A percentile compares a stretch with the other conserved stretches of the same genome.
phyloP scores from a whole-genome alignment of 208 protist species.

The Crithidia sp. region DNA sequence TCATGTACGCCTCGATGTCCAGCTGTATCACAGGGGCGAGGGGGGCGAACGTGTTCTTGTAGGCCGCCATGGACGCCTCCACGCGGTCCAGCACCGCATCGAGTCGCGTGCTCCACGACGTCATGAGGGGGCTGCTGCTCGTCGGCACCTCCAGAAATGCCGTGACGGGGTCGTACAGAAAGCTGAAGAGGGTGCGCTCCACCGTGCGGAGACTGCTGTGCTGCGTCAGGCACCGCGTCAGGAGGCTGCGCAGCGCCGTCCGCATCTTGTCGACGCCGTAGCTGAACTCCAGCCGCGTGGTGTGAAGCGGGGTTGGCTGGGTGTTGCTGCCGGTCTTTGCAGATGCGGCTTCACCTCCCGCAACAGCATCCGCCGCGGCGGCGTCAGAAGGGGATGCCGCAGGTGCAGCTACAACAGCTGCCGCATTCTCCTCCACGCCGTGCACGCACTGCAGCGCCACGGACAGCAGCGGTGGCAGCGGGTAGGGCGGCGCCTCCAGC shows the following conservation, averaged over 20 bases:
- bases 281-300: slow-evolving; percentile 55
- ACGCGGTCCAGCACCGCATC: slow-evolving; percentile 58
- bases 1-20: slow-evolving; percentile 75
- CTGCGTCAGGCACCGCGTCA: slow-evolving; percentile 75
- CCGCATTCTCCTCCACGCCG: slow-evolving; percentile 2
- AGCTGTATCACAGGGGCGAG: slow-evolving; percentile 82
- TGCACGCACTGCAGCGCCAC: slow-evolving; percentile 55
- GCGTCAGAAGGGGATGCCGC: too few relatives aligned
- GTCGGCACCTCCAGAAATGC: slow-evolving; percentile 69
- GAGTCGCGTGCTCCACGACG: slow-evolving; percentile 62
- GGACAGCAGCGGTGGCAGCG: slow-evolving; percentile 63
- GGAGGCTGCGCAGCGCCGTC: slow-evolving; percentile 59
- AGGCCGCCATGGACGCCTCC: slow-evolving; percentile 59
- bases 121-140: slow-evolving; percentile 52
- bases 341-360: neutral
- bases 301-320: neutral
- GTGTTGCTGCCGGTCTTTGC: neutral
- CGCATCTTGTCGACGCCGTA: slow-evolving; percentile 64
- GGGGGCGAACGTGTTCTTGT: slow-evolving; percentile 71
- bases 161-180: slow-evolving; percentile 88
- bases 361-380: neutral
- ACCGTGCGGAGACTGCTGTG: slow-evolving; percentile 90
- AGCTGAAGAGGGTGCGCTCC: slow-evolving; percentile 89
- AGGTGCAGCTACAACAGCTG: neutral
- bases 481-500: slow-evolving; percentile 42